These are phyloP conservation scores for Sporisorium exsertum DNA, from an alignment of 1,284 basidiomycete genomes.

Conservation along the genomic window DNA sequence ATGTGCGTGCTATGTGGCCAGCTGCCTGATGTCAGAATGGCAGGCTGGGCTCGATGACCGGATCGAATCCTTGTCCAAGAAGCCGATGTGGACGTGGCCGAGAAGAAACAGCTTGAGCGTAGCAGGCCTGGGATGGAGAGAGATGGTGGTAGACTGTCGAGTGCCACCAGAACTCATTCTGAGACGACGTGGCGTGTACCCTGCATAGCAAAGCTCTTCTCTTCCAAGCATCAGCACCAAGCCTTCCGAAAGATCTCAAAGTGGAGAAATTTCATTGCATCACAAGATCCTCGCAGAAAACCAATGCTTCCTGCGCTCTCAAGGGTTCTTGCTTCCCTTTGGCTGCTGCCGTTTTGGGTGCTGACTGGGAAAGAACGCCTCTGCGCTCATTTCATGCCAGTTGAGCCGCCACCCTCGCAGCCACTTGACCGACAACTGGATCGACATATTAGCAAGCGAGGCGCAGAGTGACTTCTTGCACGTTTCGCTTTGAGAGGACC, in stretches of 20 bases:
- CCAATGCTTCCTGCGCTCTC: neutral
- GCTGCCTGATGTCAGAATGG: neutral
- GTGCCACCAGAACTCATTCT: neutral
- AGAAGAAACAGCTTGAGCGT: neutral
- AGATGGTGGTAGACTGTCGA: neutral
- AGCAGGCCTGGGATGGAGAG: no score
- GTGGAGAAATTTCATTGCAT: neutral
- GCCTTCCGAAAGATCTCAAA: neutral
- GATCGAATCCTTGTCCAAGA: no score
- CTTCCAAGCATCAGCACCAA: neutral
- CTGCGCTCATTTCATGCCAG: neutral
- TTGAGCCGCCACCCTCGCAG: neutral
- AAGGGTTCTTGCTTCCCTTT: neutral
- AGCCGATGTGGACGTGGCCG: neutral
- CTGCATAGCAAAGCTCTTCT: neutral
- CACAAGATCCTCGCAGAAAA: neutral
- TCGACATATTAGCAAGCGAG: neutral
- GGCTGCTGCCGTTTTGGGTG: neutral
- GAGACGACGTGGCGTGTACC: neutral
- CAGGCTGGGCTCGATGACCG: neutral
- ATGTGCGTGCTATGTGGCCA: neutral
- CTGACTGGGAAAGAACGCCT: neutral
- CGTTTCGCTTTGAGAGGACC: neutral
- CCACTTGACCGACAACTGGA: neutral
- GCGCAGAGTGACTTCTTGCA: neutral